phyloP scores from a whole-genome alignment of 371 early-diverging fungal genomes.

The Batkoa obscura region DNA sequence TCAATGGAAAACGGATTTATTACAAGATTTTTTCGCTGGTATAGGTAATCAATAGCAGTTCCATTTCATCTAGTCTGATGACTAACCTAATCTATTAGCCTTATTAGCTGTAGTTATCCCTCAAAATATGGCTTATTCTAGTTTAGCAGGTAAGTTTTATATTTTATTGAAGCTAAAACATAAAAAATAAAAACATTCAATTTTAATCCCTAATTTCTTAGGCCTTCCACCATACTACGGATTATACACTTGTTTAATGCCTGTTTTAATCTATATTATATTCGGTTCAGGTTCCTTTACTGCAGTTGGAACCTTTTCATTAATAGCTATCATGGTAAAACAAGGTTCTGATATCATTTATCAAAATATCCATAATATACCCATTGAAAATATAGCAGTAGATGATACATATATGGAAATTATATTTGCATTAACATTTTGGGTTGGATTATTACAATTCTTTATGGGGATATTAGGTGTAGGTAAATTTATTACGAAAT shows the following conservation, averaged over 20 bases:
- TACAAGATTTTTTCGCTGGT: neutral
- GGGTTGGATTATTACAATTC: neutral
- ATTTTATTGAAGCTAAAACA: neutral
- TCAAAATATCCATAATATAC: neutral
- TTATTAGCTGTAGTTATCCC: neutral
- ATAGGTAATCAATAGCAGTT: neutral
- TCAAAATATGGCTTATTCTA: neutral
- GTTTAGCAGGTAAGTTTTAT: neutral
- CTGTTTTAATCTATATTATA: slow-evolving; percentile 59
- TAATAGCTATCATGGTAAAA: neutral
- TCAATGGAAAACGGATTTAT: too few species aligned
- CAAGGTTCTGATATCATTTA: neutral
- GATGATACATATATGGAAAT: neutral
- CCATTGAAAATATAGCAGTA: too few species aligned
- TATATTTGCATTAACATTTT: neutral
- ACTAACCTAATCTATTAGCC: neutral
- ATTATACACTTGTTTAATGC: slow-evolving; percentile 62
- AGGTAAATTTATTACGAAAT: neutral
- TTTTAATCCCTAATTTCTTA: neutral
- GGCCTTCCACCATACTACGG: slow-evolving; percentile 64
- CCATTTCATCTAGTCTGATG: neutral
- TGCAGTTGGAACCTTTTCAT: neutral
- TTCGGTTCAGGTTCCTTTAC: slow-evolving; percentile 46
- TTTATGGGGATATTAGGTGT: neutral
- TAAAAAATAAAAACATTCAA: neutral